Evolutionary conservation across 441 rosid genomes (phyloP).

Genomic region (Euphorbia celastroides): DNA sequence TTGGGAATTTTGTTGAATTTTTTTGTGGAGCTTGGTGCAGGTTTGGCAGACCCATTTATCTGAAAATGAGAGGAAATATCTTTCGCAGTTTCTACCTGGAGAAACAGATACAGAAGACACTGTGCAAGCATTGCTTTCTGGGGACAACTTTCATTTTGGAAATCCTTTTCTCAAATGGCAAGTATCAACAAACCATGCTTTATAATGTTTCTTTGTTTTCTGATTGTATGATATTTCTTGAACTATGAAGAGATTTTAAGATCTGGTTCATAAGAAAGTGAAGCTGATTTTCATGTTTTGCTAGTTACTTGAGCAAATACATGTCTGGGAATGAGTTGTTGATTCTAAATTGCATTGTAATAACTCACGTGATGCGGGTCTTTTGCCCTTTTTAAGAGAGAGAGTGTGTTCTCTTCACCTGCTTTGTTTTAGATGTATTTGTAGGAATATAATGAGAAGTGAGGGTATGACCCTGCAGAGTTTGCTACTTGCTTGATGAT

Average conservation of each 20-base stretch:
- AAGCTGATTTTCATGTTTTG: background rate
- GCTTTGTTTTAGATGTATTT: background rate
- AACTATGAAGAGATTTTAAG: background rate
- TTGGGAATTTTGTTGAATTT: slow-evolving; percentile 14
- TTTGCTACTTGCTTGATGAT: background rate
- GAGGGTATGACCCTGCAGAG: background rate
- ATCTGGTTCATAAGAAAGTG: background rate
- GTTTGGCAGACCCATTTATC: slow-evolving; percentile 70
- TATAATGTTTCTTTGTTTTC: background rate
- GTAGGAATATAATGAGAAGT: slow-evolving; percentile 1
- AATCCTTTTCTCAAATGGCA: slow-evolving; percentile 77
- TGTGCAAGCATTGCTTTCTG: slow-evolving; percentile 59
- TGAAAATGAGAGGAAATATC: slow-evolving; percentile 61
- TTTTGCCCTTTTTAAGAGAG: background rate
- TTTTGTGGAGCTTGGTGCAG: slow-evolving; percentile 34
- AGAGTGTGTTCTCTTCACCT: background rate
- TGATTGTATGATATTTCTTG: background rate
- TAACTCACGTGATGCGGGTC: slow-evolving; percentile 1
- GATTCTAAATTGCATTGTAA: background rate
- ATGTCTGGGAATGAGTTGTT: slow-evolving; percentile 1
- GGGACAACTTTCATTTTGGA: slow-evolving; percentile 83
- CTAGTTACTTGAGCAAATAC: background rate
- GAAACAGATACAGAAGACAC: slow-evolving; percentile 54
- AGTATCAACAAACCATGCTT: slow-evolving; percentile 27
- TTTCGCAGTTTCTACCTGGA: slow-evolving; percentile 73